Evolutionary conservation across 2,329 filamentous ascomycete genomes (phyloP).

Genomic region (Cephalotrichum gorgonifer): DNA sequence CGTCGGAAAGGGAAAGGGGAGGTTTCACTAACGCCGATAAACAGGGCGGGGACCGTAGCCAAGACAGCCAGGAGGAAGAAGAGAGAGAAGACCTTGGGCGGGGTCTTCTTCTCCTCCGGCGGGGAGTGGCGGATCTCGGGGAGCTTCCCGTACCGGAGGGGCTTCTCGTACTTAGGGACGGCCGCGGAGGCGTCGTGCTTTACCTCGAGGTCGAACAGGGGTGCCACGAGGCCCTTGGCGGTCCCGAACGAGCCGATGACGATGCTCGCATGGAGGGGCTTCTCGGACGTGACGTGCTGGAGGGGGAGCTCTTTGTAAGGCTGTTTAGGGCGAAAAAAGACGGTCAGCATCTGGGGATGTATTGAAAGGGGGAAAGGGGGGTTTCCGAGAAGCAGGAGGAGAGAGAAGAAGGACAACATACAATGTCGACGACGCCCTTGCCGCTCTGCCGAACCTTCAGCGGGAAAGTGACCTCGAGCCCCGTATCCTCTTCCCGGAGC

Average conservation of each 20-base stretch:
- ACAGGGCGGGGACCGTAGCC: conserved; percentile 62
- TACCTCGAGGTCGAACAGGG: conserved; percentile 64
- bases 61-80: conserved; percentile 65
- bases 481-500: conserved; percentile 61
- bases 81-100: conserved; percentile 68
- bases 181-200: conserved; percentile 51
- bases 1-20: not conserved
- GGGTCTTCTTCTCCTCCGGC: conserved; percentile 66
- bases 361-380: not conserved
- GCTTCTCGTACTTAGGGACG: conserved; percentile 49
- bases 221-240: conserved; percentile 53
- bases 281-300: conserved; percentile 60
- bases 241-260: conserved; percentile 81
- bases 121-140: conserved; percentile 88
- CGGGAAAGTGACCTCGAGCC: conserved; percentile 79
- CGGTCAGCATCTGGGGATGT: conserved; percentile 10
- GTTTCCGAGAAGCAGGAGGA: too few relatives aligned
- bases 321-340: conserved; percentile 32
- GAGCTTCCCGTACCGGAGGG: conserved; percentile 74
- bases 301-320: conserved; percentile 79
- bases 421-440: conserved; percentile 75
- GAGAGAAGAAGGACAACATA: conserved; percentile 47
- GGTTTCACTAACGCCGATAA: conserved; percentile 51
- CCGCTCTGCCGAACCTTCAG: conserved; percentile 78
- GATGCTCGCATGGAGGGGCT: conserved; percentile 68